Base-by-base conservation (phyloP, 1,139 yeast genomes). In the Lodderomyces jiufengensis region DNA sequence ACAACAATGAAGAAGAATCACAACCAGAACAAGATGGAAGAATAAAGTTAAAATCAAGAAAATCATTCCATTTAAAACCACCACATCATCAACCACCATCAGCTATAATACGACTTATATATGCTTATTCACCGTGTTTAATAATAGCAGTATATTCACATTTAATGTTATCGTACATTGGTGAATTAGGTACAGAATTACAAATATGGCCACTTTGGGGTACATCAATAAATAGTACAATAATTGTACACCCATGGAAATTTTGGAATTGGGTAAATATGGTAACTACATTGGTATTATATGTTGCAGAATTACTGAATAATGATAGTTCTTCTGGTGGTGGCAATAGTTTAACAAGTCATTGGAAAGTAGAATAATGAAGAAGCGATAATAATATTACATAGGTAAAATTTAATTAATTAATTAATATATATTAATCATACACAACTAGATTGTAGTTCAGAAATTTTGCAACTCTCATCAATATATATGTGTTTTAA, bases 181-280 rank as follows among this genome's bases (percentile, higher is more conserved):
- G 90, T 29, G 84, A 82, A 51, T 66, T 86, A 40, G 84, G 75
- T 22, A 66, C 73, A n/a, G 76, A 76, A 42, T 49, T 79, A 38
- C 66, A 70, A 46, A 52, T 79, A 27, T 78, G 83, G 87, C 80
- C 78, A 9, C 73, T 76, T 56, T 70, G 67, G 64, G 35, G 38
- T 23, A 45, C 49, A 5, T 49, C 47, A 31, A 24, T 14, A 10
- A 31, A 51, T 33, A n/a, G n/a, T n/a, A 45, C 48, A 41, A 41
- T 76, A 34, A 61, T 78, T 39, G 83, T 78, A 32, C 81, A 85
- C 55, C 79, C 94, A 42, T 84, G 95, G 86, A 87, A 86, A 52
- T 85, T 90, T 57, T 90, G 98, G 97, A 87, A 90, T 49, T 90
- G 97, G 97, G 74, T 85, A 40, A 90, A 90, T 54, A 85, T 90